Conservation (phyloP, 2,329 filamentous ascomycete species). For the Leptographium radiaticola region DNA sequence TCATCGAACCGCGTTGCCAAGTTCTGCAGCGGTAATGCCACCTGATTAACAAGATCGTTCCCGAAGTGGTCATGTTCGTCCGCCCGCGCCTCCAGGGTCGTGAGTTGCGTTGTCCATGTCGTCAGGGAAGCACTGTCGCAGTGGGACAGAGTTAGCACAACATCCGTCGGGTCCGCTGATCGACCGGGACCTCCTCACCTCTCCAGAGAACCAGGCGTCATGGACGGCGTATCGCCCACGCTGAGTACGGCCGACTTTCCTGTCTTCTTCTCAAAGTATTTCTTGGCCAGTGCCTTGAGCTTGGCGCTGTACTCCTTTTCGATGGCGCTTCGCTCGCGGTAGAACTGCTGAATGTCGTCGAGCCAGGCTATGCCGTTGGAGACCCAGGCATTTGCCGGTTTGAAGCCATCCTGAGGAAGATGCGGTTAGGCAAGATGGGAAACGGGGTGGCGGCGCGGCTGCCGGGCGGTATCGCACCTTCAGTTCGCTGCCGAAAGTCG, state of each 20-base stretch:
- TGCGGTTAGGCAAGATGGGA: neutral
- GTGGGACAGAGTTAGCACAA: neutral
- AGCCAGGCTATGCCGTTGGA: conserved; percentile 84
- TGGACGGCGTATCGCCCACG: conserved; percentile 74
- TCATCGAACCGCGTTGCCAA: conserved; percentile 72
- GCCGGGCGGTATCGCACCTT: conserved; percentile 49
- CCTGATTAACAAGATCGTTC: conserved; percentile 60
- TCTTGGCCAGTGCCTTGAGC: conserved; percentile 77
- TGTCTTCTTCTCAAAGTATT: conserved; percentile 90
- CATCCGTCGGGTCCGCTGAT: neutral
- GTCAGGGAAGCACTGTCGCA: conserved; percentile 70
- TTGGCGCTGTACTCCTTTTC: conserved; percentile 95
- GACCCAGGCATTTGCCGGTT: conserved; percentile 86
- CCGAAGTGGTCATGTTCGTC: conserved; percentile 80
- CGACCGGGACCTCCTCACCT: conserved; percentile 34
- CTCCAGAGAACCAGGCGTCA: conserved; percentile 92
- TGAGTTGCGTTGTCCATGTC: conserved; percentile 91
- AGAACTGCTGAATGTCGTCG: conserved; percentile 94
- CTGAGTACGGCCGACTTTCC: conserved; percentile 78
- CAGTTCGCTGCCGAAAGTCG: conserved; percentile 84
- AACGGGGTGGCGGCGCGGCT: neutral
- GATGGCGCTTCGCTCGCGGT: conserved; percentile 83
- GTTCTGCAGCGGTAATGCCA: conserved; percentile 77
- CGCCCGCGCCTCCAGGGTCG: conserved; percentile 75
- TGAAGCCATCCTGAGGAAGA: conserved; percentile 72